Conservation (phyloP, 192 early-diverging fungal species). For the Gamsiella multidivaricata region DNA sequence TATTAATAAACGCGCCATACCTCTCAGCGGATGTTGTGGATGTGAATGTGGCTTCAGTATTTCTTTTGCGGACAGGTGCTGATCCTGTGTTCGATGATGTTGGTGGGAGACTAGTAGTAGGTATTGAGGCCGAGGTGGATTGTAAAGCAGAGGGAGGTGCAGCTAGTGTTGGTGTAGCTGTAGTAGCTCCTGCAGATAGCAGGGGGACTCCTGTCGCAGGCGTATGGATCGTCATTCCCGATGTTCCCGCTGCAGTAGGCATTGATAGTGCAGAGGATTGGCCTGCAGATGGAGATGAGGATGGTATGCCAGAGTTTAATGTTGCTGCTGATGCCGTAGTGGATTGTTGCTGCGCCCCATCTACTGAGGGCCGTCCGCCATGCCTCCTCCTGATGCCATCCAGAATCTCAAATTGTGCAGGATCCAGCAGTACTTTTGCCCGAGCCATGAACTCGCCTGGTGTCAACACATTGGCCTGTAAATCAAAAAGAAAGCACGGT, state of each 20-base stretch:
- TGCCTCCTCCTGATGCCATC: constrained; percentile 58
- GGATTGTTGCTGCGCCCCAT: not conserved
- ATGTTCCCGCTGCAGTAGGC: not conserved
- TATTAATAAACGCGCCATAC: no score
- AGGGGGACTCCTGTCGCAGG: not conserved
- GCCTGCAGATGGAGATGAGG: constrained; percentile 5
- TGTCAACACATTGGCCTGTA: constrained; percentile 52
- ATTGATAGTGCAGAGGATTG: not conserved
- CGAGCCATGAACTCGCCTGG: constrained; percentile 56
- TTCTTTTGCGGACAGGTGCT: constrained; percentile 44
- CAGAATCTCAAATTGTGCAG: constrained; percentile 58
- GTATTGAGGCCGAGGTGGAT: not conserved
- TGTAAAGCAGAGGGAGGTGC: not conserved
- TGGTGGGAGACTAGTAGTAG: constrained; percentile 5
- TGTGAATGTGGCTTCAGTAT: constrained; percentile 12
- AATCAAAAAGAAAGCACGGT: not conserved
- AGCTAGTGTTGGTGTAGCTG: constrained; percentile 10
- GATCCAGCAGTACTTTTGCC: constrained; percentile 50
- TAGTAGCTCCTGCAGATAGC: constrained; percentile 2
- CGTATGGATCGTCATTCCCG: not conserved
- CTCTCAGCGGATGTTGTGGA: constrained; percentile 11
- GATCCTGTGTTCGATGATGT: constrained; percentile 6
- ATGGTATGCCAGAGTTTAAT: not conserved
- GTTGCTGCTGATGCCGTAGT: not conserved
- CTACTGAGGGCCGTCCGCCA: constrained; percentile 1